Conservation (phyloP, 345 rosid species). For the Firmiana major region DNA sequence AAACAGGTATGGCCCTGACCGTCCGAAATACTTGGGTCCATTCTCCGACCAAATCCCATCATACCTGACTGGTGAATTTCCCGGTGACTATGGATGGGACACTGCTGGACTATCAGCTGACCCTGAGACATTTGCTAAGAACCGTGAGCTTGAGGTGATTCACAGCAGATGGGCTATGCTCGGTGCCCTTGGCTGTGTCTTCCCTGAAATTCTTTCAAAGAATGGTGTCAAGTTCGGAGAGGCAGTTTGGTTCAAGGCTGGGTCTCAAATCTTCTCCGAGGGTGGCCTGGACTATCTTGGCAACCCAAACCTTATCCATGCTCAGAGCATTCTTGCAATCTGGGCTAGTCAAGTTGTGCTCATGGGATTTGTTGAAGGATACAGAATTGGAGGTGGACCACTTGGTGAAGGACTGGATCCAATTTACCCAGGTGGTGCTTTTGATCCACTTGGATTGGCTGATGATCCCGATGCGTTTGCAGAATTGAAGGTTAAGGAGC, state of each 20-base stretch:
- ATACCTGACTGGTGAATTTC: slow-evolving; percentile 89
- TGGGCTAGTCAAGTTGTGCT: slow-evolving; percentile 95
- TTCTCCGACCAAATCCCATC: slow-evolving; percentile 95
- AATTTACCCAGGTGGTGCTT: slow-evolving; percentile 92
- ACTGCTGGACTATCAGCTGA: slow-evolving; percentile 96
- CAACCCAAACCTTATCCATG: slow-evolving; percentile 91
- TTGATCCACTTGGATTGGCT: slow-evolving; percentile 86
- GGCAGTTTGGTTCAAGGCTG: slow-evolving; percentile 97
- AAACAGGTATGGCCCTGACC: slow-evolving; percentile 96
- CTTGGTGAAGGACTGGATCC: slow-evolving; percentile 96
- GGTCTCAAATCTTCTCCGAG: slow-evolving; percentile 88
- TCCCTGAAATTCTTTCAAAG: slow-evolving; percentile 81
- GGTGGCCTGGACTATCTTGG: slow-evolving; percentile 97
- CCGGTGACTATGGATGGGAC: slow-evolving; percentile 98
- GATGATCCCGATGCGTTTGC: slow-evolving; percentile 96
- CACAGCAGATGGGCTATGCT: slow-evolving; percentile 99
- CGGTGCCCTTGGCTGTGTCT: slow-evolving; percentile 86
- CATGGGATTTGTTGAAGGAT: slow-evolving; percentile 93
- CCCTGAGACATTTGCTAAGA: slow-evolving; percentile 93
- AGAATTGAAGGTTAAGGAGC: slow-evolving; percentile 91
- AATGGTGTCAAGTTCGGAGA: slow-evolving; percentile 90
- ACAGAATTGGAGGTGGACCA: slow-evolving; percentile 96
- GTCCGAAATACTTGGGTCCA: slow-evolving; percentile 95
- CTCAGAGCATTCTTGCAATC: slow-evolving; percentile 94
- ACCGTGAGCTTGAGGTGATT: slow-evolving; percentile 95